These are phyloP conservation scores for Aspergillus udagawae DNA, from an alignment of 2,329 filamentous ascomycete genomes.

Conservation along the genomic window DNA sequence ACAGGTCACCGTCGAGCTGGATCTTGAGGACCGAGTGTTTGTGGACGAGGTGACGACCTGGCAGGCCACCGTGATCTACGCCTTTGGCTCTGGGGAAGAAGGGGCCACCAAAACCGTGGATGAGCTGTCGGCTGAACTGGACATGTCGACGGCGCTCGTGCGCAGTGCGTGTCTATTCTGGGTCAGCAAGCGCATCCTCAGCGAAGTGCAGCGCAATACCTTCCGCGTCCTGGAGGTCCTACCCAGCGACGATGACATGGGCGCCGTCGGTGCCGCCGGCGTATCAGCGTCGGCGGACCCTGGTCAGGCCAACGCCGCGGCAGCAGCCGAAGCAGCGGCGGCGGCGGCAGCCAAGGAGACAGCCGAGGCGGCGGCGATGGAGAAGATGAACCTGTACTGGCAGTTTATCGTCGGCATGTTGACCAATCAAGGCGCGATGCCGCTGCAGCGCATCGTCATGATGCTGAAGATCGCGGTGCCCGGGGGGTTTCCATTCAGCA, in stretches of 20 bases:
- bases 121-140: slow-evolving; percentile 47
- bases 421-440: slow-evolving; percentile 85
- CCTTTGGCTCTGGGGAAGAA: slow-evolving; percentile 60
- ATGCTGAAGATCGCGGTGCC: slow-evolving; percentile 92
- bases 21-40: slow-evolving; percentile 75
- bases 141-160: slow-evolving; percentile 56
- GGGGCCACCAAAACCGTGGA: slow-evolving; percentile 36
- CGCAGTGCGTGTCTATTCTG: slow-evolving; percentile 59
- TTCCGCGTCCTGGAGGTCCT: slow-evolving; percentile 57
- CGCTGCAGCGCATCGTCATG: slow-evolving; percentile 75
- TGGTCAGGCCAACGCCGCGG: slow-evolving; percentile 26
- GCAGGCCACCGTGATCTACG: slow-evolving; percentile 82
- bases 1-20: slow-evolving; percentile 73
- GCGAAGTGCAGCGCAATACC: slow-evolving; percentile 44
- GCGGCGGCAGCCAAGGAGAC: slow-evolving; percentile 42
- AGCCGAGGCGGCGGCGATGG: slow-evolving; percentile 57
- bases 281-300: slow-evolving; percentile 11
- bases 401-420: slow-evolving; percentile 94
- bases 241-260: slow-evolving; percentile 29
- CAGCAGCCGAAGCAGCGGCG: slow-evolving; percentile 40
- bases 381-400: slow-evolving; percentile 74
- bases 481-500: slow-evolving; percentile 83
- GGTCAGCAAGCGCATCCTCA: slow-evolving; percentile 55
- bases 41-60: slow-evolving; percentile 70
- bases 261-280: slow-evolving; percentile 17